Conservation (phyloP, 805 yeast genomes). For the Candida namnaoensis region DNA sequence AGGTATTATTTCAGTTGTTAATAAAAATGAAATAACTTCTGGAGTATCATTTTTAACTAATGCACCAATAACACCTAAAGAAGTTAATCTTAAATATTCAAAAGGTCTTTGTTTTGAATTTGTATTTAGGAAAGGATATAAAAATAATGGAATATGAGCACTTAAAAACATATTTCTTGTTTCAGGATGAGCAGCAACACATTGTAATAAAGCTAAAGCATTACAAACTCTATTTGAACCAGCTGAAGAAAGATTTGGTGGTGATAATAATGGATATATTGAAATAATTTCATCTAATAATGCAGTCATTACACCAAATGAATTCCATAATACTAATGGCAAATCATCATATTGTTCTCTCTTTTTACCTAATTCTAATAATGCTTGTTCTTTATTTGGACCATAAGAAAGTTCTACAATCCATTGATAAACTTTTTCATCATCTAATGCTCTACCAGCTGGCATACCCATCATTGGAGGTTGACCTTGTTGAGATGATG, state of each 20-base stretch:
- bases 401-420: conserved; percentile 85
- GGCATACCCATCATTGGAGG: conserved; percentile 3
- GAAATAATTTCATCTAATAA: conserved; percentile 81
- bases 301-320: conserved; percentile 94
- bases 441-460: conserved; percentile 43
- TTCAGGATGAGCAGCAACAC: conserved; percentile 93
- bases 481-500: neutral
- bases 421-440: conserved; percentile 84
- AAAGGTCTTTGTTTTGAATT: conserved; percentile 87
- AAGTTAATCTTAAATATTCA: conserved; percentile 87
- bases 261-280: conserved; percentile 83
- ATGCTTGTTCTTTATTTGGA: conserved; percentile 85
- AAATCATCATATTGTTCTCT: conserved; percentile 92
- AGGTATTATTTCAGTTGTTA: conserved; percentile 96
- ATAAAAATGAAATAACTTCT: conserved; percentile 83
- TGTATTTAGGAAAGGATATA: conserved; percentile 91
- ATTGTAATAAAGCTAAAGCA: conserved; percentile 88
- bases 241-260: conserved; percentile 79
- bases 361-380: conserved; percentile 85
- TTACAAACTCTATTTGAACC: conserved; percentile 91
- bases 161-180: conserved; percentile 77
- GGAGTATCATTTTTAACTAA: conserved; percentile 93
- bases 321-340: conserved; percentile 89
- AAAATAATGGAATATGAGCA: conserved; percentile 87
- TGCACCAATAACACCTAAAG: conserved; percentile 95